Conservation (phyloP, 2,329 filamentous ascomycete genomes). For the Penicillium paneum region DNA sequence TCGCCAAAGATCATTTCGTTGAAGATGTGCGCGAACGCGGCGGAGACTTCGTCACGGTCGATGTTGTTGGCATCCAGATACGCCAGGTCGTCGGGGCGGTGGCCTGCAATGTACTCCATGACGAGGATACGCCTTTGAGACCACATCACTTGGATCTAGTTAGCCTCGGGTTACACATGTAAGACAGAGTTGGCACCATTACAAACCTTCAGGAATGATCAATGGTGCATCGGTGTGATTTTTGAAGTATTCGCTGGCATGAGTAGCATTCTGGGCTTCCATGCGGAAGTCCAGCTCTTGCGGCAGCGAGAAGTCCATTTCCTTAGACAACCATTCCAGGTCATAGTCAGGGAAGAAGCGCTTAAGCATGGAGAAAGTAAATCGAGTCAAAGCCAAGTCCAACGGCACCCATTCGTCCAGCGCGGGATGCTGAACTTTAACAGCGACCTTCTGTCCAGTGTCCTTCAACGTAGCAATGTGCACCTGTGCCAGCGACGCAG, state of each 20-base stretch:
- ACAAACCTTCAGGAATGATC: constrained; percentile 68
- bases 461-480: constrained; percentile 81
- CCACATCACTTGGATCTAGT: constrained; percentile 66
- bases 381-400: constrained; percentile 79
- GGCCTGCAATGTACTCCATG: constrained; percentile 89
- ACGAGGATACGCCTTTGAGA: constrained; percentile 84
- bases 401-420: constrained; percentile 86
- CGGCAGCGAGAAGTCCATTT: constrained; percentile 88
- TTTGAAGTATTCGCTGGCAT: constrained; percentile 77
- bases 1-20: constrained; percentile 99
- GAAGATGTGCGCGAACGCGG: constrained; percentile 85
- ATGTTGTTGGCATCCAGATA: constrained; percentile 84
- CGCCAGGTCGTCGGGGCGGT: constrained; percentile 80
- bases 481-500: constrained; percentile 91
- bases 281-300: constrained; percentile 86
- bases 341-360: constrained; percentile 97
- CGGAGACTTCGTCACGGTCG: constrained; percentile 91
- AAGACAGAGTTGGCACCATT: neutral
- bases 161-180: constrained; percentile 7
- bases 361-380: constrained; percentile 86
- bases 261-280: constrained; percentile 79
- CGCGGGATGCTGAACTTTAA: constrained; percentile 92
- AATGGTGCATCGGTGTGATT: constrained; percentile 72
- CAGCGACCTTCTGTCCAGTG: constrained; percentile 81
- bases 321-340: constrained; percentile 87